phyloP scores from a whole-genome alignment of 169 alveolate species.

The Eimeria praecox region DNA sequence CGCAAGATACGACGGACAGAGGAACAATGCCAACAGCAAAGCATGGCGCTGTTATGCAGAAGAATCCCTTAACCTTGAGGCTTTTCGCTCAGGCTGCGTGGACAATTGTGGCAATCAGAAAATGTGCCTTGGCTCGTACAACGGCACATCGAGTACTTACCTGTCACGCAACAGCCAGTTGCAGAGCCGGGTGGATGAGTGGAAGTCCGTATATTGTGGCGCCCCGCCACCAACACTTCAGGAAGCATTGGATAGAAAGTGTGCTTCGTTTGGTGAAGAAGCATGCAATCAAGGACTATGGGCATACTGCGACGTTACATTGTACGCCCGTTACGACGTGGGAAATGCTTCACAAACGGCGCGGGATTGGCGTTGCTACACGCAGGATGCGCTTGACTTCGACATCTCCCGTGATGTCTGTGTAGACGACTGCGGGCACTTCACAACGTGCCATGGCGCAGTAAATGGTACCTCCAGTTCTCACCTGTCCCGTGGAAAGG shows the following conservation, averaged over 20 bases:
- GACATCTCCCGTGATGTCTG: not conserved
- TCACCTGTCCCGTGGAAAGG: not conserved
- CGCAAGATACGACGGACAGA: slow-evolving; percentile 19
- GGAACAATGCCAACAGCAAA: not conserved
- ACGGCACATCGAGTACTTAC: not conserved
- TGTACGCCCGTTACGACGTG: slow-evolving; percentile 26
- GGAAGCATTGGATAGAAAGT: slow-evolving; percentile 54
- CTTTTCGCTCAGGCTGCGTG: slow-evolving; percentile 10
- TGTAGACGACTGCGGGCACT: slow-evolving; percentile 15
- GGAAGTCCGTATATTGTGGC: not conserved
- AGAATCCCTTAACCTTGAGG: not conserved
- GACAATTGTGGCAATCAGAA: slow-evolving; percentile 10
- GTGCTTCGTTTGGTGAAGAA: not conserved
- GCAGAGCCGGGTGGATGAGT: not conserved
- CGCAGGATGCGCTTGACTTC: slow-evolving; percentile 34
- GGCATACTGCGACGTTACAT: not conserved
- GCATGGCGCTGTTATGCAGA: slow-evolving; percentile 33
- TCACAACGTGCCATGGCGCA: not conserved
- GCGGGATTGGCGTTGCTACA: slow-evolving; percentile 25
- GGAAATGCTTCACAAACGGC: not conserved
- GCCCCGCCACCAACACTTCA: slow-evolving; percentile 47
- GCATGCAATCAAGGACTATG: not conserved
- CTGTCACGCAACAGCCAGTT: not conserved
- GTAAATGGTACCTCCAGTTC: not conserved
- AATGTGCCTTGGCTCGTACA: slow-evolving; percentile 45